Evolutionary conservation across 495 filamentous ascomycete genomes (phyloP).

Genomic region (Pseudotulostoma volvatum): DNA sequence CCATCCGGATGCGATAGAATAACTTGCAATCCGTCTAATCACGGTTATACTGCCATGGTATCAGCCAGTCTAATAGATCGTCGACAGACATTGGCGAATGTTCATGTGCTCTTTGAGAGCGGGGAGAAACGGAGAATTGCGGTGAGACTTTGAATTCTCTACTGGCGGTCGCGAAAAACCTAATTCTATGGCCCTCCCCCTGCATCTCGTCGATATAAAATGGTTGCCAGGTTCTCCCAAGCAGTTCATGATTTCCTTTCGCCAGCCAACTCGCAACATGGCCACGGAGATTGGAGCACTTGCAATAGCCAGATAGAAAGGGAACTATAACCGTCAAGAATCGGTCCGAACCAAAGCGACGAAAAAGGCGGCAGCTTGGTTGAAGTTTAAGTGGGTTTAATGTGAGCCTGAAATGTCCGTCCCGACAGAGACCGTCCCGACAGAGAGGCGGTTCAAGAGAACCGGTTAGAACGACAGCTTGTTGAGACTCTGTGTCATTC

Average conservation of each 20-base stretch:
- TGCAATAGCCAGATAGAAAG: slow-evolving; percentile 15
- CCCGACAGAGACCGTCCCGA: slow-evolving; percentile 20
- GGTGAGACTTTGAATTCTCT: slow-evolving; percentile 15
- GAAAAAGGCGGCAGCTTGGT: slow-evolving; percentile 28
- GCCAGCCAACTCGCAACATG: slow-evolving; percentile 27
- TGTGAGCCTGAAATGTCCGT: slow-evolving; percentile 21
- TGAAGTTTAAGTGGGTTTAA: slow-evolving; percentile 30
- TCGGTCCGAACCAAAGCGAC: slow-evolving; percentile 33
- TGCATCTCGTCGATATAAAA: slow-evolving; percentile 30
- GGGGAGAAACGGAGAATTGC: slow-evolving; percentile 8
- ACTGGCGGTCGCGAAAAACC: slow-evolving; percentile 38
- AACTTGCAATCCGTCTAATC: slow-evolving; percentile 33
- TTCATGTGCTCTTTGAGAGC: slow-evolving; percentile 10
- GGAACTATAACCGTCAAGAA: slow-evolving; percentile 30
- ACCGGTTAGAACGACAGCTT: slow-evolving; percentile 27
- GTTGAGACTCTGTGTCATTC: slow-evolving; percentile 17
- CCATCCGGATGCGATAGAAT: slow-evolving; percentile 31
- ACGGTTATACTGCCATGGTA: slow-evolving; percentile 23
- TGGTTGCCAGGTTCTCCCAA: slow-evolving; percentile 29
- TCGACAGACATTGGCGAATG: slow-evolving; percentile 25
- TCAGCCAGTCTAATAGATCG: slow-evolving; percentile 35
- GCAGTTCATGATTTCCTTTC: slow-evolving; percentile 21
- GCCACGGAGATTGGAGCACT: slow-evolving; percentile 15
- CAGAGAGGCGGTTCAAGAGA: too few species aligned
- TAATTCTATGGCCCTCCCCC: slow-evolving; percentile 25